Conservation (phyloP, 2,329 filamentous ascomycete genomes). For the Xylariaceae sp. region DNA sequence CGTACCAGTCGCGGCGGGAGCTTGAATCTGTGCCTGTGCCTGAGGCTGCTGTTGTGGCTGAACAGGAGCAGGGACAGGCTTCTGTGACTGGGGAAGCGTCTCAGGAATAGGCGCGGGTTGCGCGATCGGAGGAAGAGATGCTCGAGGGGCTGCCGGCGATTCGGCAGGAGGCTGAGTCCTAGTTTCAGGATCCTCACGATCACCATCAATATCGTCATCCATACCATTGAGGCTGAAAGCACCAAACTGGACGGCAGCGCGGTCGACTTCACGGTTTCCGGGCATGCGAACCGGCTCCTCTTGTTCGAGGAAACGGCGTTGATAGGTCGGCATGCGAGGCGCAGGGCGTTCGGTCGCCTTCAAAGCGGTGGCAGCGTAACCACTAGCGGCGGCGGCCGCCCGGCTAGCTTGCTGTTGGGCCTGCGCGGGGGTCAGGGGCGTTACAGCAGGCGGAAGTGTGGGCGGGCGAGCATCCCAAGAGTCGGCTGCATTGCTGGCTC, state of each 20-base stretch:
- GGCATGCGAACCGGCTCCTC: slow-evolving; percentile 98
- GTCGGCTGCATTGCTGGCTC: slow-evolving; percentile 82
- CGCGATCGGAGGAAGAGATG: slow-evolving; percentile 72
- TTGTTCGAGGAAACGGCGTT: slow-evolving; percentile 84
- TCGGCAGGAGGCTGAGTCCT: slow-evolving; percentile 88
- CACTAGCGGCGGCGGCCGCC: slow-evolving; percentile 59
- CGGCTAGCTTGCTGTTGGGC: slow-evolving; percentile 56
- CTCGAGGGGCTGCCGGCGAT: slow-evolving; percentile 75
- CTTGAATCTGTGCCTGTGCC: slow-evolving; percentile 32
- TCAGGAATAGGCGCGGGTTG: slow-evolving; percentile 53
- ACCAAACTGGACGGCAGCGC: slow-evolving; percentile 90
- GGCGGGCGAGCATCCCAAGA: slow-evolving; percentile 68
- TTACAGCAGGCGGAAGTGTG: slow-evolving; percentile 52
- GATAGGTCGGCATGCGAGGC: slow-evolving; percentile 69
- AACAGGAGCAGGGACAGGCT: slow-evolving; percentile 39
- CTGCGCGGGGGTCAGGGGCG: slow-evolving; percentile 59
- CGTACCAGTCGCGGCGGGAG: slow-evolving; percentile 32
- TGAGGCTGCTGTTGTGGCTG: neutral
- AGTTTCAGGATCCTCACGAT: slow-evolving; percentile 92
- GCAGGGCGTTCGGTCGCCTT: slow-evolving; percentile 65
- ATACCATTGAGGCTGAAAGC: slow-evolving; percentile 84
- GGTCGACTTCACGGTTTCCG: slow-evolving; percentile 89
- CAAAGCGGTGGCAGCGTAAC: slow-evolving; percentile 73
- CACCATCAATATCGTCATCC: slow-evolving; percentile 86
- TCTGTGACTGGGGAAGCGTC: slow-evolving; percentile 46